Evolutionary conservation across 106 monocot genomes (phyloP).

Genomic region (Platanthera zijinensis): DNA sequence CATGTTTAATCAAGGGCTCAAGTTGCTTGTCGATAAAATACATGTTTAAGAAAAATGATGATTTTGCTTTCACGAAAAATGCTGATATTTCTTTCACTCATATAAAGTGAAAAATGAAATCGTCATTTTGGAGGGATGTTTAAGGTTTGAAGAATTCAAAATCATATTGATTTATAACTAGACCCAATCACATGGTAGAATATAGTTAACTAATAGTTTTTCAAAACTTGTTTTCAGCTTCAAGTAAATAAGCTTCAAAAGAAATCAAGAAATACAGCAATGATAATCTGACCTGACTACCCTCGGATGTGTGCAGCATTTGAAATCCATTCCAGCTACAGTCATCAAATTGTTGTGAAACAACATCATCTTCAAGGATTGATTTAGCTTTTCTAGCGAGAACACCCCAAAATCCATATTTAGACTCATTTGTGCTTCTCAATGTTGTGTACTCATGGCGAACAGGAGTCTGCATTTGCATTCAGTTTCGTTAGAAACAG

Average conservation of each 20-base stretch:
- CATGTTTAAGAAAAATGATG: no score
- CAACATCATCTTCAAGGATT: conserved; percentile 11
- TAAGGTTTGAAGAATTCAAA: no score
- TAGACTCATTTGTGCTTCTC: conserved; percentile 4
- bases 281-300: conserved; percentile 9
- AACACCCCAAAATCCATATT: conserved; percentile 15
- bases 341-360: conserved; percentile 3
- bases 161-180: no score
- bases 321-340: not conserved
- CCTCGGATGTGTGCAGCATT: not conserved
- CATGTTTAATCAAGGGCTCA: not conserved
- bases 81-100: no score
- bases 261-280: not conserved
- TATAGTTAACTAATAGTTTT: no score
- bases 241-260: no score
- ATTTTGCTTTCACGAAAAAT: no score
- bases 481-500: not conserved
- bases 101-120: no score
- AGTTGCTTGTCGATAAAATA: not conserved
- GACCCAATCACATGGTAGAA: no score
- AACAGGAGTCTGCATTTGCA: not conserved
- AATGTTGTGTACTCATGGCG: conserved; percentile 15
- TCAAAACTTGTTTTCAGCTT: no score
- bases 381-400: conserved; percentile 16
- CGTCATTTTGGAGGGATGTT: no score